Base-by-base conservation (phyloP, 2,329 filamentous ascomycete genomes). In the Whalleya microplaca region DNA sequence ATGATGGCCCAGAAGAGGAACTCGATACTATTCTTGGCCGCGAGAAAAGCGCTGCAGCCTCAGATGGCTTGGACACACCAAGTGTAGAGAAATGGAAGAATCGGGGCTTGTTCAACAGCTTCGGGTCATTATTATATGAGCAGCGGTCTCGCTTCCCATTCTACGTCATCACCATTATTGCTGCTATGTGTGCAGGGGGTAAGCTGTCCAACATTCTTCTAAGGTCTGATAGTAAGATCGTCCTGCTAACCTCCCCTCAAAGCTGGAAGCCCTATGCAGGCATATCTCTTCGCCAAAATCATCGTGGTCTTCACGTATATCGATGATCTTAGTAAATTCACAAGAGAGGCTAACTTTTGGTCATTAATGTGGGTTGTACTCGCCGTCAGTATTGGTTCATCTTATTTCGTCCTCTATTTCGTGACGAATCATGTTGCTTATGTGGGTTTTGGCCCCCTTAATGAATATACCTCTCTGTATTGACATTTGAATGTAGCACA, bases 331-430 rank as follows among this genome's bases (percentile, higher is more conserved):
- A 53, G 65, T 3, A 71, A 72, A 52, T 71, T 76, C 45, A 64
- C 70, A 42, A 70, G 73, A 1, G 73, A 78, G 41, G 79, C 78
- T 29, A 77, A 82, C 48, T 88, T 88, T 68, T 89, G 84, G 84
- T 80, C 84, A 0, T 76, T 86, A 56, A 89, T 89, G 83, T 90
- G 86, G 76, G 76, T 84, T 19, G 71, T 85, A 0, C 73, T 88
- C 23, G 86, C 85, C 1, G 74, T 81, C 3, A 79, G 72, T 9
- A 72, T 80, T 9, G 83, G 82, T 1, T 1, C 81, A 0, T 72
- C 78, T 16, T 88, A 88, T 68, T 83, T 84, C 60, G 55, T 76
- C 20, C 72, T 84, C 6, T 76, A 75, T 0, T 72, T 67, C 45
- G 68, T 75, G 3, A 73, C 83, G 1, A 82, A 76, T 1, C 72